Conservation (phyloP, 257 asterid species). For the Ajuga chamaepitys region DNA sequence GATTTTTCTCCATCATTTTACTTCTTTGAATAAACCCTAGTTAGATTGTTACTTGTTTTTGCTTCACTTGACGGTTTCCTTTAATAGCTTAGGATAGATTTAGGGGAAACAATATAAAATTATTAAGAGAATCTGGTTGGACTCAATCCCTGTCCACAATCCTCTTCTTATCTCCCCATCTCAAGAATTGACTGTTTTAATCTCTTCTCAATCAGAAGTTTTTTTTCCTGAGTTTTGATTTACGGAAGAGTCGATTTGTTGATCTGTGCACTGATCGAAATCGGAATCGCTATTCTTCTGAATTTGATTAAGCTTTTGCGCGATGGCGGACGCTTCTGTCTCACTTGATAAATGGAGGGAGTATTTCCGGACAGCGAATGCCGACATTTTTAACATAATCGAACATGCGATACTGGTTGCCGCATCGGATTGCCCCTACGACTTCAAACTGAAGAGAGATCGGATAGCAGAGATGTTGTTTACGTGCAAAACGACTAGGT, state of each 20-base stretch:
- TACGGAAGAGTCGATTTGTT: conserved; percentile 22
- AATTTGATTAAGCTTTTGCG: conserved; percentile 8
- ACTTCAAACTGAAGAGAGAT: conserved; percentile 75
- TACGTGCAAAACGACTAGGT: conserved; percentile 59
- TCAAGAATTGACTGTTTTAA: conserved; percentile 17
- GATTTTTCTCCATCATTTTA: neutral
- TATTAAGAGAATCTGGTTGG: neutral
- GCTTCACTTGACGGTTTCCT: neutral
- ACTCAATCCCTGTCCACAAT: conserved; percentile 12
- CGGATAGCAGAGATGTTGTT: conserved; percentile 78
- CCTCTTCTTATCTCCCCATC: conserved; percentile 21
- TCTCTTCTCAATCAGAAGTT: conserved; percentile 10
- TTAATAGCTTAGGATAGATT: neutral
- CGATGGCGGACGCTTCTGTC: conserved; percentile 51
- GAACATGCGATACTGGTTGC: conserved; percentile 77
- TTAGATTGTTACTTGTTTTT: conserved; percentile 12
- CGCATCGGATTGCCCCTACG: conserved; percentile 72
- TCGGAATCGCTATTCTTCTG: conserved; percentile 16
- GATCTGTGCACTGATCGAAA: conserved; percentile 28
- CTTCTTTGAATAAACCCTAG: conserved; percentile 12
- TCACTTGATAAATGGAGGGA: conserved; percentile 81
- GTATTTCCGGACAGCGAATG: conserved; percentile 62
- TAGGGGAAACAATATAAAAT: too few relatives aligned
- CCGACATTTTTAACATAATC: conserved; percentile 63
- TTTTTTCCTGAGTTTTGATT: conserved; percentile 14